phyloP scores from a whole-genome alignment of 352 stramenopile species.

The Phytopythium delawarense region DNA sequence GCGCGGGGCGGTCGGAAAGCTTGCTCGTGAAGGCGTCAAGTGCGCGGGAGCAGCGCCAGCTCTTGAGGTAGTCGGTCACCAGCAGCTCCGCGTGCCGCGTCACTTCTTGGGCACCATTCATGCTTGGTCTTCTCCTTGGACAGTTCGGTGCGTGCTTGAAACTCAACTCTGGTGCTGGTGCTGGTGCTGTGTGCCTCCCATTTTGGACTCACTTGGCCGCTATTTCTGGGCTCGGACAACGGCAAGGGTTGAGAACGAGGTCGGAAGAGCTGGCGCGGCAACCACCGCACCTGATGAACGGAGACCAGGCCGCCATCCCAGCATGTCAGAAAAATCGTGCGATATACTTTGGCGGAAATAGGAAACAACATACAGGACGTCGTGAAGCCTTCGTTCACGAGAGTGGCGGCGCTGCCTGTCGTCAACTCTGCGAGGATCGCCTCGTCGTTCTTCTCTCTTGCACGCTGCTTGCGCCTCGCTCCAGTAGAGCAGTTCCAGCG shows the following conservation, averaged over 20 bases:
- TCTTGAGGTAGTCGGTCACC: constrained; percentile 70
- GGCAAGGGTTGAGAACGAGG: no score
- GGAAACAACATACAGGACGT: constrained; percentile 4
- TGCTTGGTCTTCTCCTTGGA: neutral
- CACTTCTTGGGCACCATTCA: constrained; percentile 22
- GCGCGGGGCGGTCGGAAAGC: neutral
- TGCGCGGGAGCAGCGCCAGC: constrained; percentile 42
- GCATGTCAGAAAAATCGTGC: neutral
- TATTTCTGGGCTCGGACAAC: neutral
- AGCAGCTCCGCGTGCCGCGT: constrained; percentile 60
- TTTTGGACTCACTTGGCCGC: neutral
- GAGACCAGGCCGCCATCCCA: neutral
- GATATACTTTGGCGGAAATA: constrained; percentile 1
- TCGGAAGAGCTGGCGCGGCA: neutral
- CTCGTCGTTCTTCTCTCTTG: neutral
- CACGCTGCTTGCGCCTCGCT: neutral
- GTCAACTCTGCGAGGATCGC: neutral
- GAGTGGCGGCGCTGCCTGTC: neutral
- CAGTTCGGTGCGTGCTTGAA: neutral
- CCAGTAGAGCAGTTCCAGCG: neutral
- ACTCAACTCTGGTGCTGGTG: neutral
- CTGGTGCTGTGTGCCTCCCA: neutral
- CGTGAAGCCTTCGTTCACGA: neutral
- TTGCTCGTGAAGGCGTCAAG: constrained; percentile 37
- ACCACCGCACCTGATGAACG: neutral